Conservation (phyloP, 495 filamentous ascomycete species). For the Cercophora scortea region DNA sequence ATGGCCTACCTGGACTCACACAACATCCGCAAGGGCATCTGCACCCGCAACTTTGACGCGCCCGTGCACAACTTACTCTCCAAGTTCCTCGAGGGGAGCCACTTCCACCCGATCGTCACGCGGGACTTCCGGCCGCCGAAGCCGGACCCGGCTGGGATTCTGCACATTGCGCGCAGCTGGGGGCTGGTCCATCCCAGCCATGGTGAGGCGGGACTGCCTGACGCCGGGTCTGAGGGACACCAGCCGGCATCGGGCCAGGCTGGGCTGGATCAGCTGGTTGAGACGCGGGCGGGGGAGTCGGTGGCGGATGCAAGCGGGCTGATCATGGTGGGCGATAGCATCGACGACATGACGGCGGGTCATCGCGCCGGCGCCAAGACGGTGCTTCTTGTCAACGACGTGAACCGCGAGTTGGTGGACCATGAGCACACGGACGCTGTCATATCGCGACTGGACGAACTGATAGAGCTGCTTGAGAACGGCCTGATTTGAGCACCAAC, state of each 20-base stretch:
- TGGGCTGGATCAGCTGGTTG: conserved; percentile 8
- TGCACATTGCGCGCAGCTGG: conserved; percentile 77
- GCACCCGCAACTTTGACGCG: conserved; percentile 90
- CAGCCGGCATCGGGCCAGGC: conserved; percentile 3
- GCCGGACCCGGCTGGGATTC: conserved; percentile 78
- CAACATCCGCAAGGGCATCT: conserved; percentile 68
- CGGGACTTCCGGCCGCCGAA: conserved; percentile 79
- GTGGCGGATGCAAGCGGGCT: conserved; percentile 38
- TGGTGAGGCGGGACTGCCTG: conserved; percentile 15
- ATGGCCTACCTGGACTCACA: conserved; percentile 72
- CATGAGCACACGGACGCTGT: conserved; percentile 74
- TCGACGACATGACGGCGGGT: conserved; percentile 92
- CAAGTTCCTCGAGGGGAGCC: conserved; percentile 58
- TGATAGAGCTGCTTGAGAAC: conserved; percentile 60
- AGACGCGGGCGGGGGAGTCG: conserved; percentile 15
- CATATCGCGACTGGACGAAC: conserved; percentile 58
- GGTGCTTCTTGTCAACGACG: conserved; percentile 76
- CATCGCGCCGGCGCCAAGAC: conserved; percentile 79
- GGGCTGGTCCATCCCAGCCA: conserved; percentile 45
- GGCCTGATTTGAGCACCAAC: conserved; percentile 47
- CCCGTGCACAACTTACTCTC: conserved; percentile 56
- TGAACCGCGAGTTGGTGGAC: conserved; percentile 61
- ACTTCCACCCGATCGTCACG: conserved; percentile 79
- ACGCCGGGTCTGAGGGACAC: conserved; percentile 10
- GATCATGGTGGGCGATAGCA: conserved; percentile 73